These are phyloP conservation scores for Pichia sp. DNA, from an alignment of 1,139 yeast species.

Conservation along the genomic window DNA sequence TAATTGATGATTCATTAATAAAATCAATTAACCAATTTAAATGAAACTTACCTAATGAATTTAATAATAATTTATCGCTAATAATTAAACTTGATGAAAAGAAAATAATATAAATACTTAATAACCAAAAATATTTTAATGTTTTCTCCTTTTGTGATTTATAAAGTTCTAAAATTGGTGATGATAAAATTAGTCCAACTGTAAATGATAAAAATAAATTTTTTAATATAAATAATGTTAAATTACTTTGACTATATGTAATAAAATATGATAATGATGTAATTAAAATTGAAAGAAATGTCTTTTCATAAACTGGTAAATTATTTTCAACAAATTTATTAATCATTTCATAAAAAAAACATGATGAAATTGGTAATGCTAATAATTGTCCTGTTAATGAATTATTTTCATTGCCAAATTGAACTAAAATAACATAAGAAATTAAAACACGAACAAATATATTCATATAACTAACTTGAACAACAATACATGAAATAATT, in stretches of 20 bases:
- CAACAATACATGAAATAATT: slow-evolving; percentile 22
- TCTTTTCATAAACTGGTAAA: slow-evolving; percentile 23
- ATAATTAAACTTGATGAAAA: slow-evolving; percentile 18
- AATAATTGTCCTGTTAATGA: slow-evolving; percentile 8
- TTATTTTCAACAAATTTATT: slow-evolving; percentile 18
- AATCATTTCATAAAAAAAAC: slow-evolving; percentile 17
- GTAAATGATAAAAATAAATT: slow-evolving; percentile 23
- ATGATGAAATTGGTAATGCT: slow-evolving; percentile 23
- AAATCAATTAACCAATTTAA: slow-evolving; percentile 25
- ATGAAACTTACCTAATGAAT: slow-evolving; percentile 22
- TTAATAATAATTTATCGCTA: slow-evolving; percentile 21
- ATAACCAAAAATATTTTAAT: slow-evolving; percentile 10
- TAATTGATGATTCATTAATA: slow-evolving; percentile 23
- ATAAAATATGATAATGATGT: slow-evolving; percentile 20
- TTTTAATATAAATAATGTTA: slow-evolving; percentile 23
- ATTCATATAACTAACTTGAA: slow-evolving; percentile 25
- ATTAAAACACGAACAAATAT: slow-evolving; percentile 20
- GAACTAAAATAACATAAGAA: slow-evolving; percentile 24
- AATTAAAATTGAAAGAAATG: slow-evolving; percentile 11
- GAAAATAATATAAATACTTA: slow-evolving; percentile 20
- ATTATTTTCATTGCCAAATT: slow-evolving; percentile 17
- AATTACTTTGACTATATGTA: slow-evolving; percentile 8
- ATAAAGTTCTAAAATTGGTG: slow-evolving; percentile 11
- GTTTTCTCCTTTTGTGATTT: slow-evolving; percentile 7
- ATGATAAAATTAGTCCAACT: slow-evolving; percentile 6